Percentiles rank a stretch among this genome's conserved stretches.
These are phyloP conservation scores for Globisporangium uncinulatum DNA, from an alignment of 352 stramenopile species.

Conservation along the genomic window DNA sequence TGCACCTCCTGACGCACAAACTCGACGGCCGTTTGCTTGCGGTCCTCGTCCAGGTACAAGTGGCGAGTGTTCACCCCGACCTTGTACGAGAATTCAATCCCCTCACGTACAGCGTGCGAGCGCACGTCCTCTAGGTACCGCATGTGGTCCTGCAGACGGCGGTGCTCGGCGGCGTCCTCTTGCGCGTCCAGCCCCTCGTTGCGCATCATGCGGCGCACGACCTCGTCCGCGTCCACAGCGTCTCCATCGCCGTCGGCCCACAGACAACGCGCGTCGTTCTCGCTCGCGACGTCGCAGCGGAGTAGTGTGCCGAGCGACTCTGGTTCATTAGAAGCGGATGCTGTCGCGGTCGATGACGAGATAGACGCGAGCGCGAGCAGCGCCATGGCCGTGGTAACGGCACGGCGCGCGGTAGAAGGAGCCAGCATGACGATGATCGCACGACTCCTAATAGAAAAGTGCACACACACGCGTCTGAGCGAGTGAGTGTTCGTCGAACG, in stretches of 20 bases:
- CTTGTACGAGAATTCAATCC: constrained; percentile 49
- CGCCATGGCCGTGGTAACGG: background rate
- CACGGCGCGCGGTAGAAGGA: constrained; percentile 6
- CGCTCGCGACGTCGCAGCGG: constrained; percentile 19
- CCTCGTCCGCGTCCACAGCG: constrained; percentile 25
- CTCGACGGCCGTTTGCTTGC: constrained; percentile 27
- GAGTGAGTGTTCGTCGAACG: background rate
- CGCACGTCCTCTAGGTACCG: constrained; percentile 69
- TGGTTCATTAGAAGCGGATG: background rate
- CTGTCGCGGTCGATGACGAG: constrained; percentile 5
- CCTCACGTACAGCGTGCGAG: constrained; percentile 25
- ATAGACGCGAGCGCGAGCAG: constrained; percentile 7
- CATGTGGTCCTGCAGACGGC: constrained; percentile 52
- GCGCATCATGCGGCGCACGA: constrained; percentile 60
- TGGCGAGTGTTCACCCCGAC: constrained; percentile 66
- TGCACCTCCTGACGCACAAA: constrained; percentile 60
- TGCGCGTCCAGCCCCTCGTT: constrained; percentile 28
- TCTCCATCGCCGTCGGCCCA: constrained; percentile 44
- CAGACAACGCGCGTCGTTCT: constrained; percentile 24
- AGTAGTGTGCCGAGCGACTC: constrained; percentile 57
- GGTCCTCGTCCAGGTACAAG: constrained; percentile 45
- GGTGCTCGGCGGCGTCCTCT: constrained; percentile 28
- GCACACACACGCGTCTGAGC: background rate
- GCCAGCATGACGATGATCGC: background rate
- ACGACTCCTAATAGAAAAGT: background rate